Base-by-base conservation (phyloP, 179 eudicot genomes). In the Nepenthes alata region DNA sequence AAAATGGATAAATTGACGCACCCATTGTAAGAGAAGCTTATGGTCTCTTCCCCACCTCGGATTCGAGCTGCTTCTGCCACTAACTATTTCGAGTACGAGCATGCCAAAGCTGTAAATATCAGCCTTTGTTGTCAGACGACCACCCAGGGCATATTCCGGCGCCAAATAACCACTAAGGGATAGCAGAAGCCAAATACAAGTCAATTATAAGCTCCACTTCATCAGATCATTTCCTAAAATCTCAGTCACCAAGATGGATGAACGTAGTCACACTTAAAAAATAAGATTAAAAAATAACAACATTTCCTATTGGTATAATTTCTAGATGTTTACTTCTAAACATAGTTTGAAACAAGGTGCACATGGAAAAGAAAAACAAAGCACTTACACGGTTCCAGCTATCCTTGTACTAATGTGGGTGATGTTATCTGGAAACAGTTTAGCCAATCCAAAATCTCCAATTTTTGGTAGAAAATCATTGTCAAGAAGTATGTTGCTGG, bases 371-470 rank as follows among this genome's bases (percentile, higher is more conserved):
- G 25, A 25, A 25, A 25, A 25, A 25, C 25, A 25, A 25, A 77
- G 38, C 16, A 71, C 89, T 1, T 80, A 86, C 94, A 82, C 81
- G 54, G 94, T 86, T 61, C 94, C 94, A 3, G 88, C 94, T 63
- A 86, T 61, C 78, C 74, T 76, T 14, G 94, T 86, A 77, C 85
- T 86, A 13, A 86, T 79, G 75, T 86, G 94, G 41, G 94, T 86
- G 53, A 86, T 74, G 57, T 81, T 75, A 39, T 86, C 94, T 4
- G 94, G 94, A 60, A 86, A 86, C 12, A 86, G 83, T 67, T 81
- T 86, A 60, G 94, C 94, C 75, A 86, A 64, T 60, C 94, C 94
- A 67, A 86, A 86, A 63, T 86, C 94, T 57, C 94, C 94, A 48
- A 83, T 79, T 73, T 86, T 86, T 3, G 94, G 87, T 51, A n/a